Base-by-base conservation (phyloP, 352 stramenopile species). In the Phytophthora kernoviae region DNA sequence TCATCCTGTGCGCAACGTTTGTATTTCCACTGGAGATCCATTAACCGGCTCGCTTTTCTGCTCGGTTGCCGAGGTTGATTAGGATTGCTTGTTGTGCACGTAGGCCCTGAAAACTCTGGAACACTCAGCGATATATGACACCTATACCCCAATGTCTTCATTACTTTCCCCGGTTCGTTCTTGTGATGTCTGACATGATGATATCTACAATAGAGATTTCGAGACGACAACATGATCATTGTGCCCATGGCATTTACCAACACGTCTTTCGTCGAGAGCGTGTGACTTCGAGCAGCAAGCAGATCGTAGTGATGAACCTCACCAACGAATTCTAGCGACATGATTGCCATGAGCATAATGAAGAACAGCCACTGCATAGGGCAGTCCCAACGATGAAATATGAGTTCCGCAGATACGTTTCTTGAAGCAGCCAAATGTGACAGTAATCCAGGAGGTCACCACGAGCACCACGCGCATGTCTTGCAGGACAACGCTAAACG, bases 181-280 rank as follows among this genome's bases (percentile, higher is more conserved):
- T 18, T 36, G 26, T 53, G 34, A 15, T 42, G 39, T 24, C 50
- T 41, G 21, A 22, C 32, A 32, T 53, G 17, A 17, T 24, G 5
- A 12, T 57, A 56, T 15, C 58, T 48, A 10, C 49, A 43, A 34
- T 60, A 66, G 11, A 66, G 44, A 39, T 41, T 52, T 11, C 58
- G 34, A 14, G 60, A 22, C 5, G 36, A 44, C 34, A 68, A 17
- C 37, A 56, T 68, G 1, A 41, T 42, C 52, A 68, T 58, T 2
- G 60, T 68, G 17, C 39, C 60, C 3, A 58, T 27, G 4, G 22
- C 34, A 26, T 68, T 68, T 2, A 14, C 33, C 14, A 68, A n/a
- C 30, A 63, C 20, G 9, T 68, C 60, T 49, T 68, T 68, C 4
- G 53, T 68, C 5, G 53, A 58, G 20, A 68, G 26, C 4, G 39